Evolutionary conservation across 2,329 filamentous ascomycete genomes (phyloP).

Genomic region (Fusarium sp.): DNA sequence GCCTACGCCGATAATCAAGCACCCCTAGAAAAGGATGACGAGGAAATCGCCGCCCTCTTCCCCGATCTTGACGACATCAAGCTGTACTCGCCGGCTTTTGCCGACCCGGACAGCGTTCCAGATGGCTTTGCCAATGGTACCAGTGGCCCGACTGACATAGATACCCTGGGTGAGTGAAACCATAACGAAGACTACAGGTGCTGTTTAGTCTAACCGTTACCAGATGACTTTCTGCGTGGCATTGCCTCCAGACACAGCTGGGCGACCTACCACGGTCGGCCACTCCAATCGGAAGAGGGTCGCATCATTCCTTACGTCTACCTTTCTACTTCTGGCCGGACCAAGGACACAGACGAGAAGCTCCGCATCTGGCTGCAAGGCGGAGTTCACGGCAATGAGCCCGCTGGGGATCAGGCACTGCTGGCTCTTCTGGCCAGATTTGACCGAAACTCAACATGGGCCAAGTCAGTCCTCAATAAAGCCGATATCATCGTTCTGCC

Average conservation of each 20-base stretch:
- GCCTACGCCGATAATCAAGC: constrained; percentile 50
- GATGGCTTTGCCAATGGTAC: constrained; percentile 48
- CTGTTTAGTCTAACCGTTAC: background rate
- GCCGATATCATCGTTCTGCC: constrained; percentile 50
- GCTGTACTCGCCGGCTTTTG: constrained; percentile 49
- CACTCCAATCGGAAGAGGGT: constrained; percentile 44
- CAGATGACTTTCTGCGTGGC: constrained; percentile 32
- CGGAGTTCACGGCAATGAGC: constrained; percentile 51
- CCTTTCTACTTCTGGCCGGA: constrained; percentile 15
- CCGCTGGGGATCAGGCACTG: constrained; percentile 47
- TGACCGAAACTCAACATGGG: constrained; percentile 46
- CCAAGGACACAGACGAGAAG: constrained; percentile 33
- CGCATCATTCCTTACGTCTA: constrained; percentile 43
- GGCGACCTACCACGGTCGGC: constrained; percentile 43
- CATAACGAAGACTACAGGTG: background rate
- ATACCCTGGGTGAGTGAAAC: background rate
- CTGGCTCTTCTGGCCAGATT: constrained; percentile 48
- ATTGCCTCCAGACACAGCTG: constrained; percentile 42
- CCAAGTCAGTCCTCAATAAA: constrained; percentile 43
- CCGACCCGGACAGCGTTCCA: constrained; percentile 40
- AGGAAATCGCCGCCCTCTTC: constrained; percentile 45
- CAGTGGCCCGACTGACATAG: constrained; percentile 42
- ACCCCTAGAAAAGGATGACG: constrained; percentile 38
- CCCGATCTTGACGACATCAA: constrained; percentile 39
- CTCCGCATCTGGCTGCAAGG: constrained; percentile 49